A percentile compares a stretch with the other conserved stretches of the same genome.
These are phyloP conservation scores for Trichoderma sp. DNA, from an alignment of 2,329 filamentous ascomycete species.

Conservation along the genomic window DNA sequence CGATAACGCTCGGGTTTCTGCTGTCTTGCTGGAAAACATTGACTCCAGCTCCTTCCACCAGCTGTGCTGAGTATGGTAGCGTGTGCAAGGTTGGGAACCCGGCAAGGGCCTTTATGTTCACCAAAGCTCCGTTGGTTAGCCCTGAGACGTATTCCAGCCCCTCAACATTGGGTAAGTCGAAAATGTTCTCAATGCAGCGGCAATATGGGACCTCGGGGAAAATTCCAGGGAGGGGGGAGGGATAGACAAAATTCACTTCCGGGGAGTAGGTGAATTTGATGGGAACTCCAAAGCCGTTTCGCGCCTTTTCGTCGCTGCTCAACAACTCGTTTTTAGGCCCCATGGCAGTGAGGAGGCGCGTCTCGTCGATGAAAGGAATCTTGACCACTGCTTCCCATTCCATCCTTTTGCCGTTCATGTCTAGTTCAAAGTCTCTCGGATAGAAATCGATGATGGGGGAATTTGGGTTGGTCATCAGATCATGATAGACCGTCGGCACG, in stretches of 20 bases:
- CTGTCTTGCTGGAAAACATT: conserved; percentile 95
- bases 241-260: conserved; percentile 76
- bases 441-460: conserved; percentile 99
- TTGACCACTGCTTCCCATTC: conserved; percentile 99
- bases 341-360: conserved; percentile 81
- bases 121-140: conserved; percentile 76
- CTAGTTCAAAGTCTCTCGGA: conserved; percentile 90
- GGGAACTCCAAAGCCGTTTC: conserved; percentile 88
- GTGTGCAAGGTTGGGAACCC: conserved; percentile 91
- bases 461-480: conserved; percentile 83
- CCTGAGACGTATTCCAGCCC: conserved; percentile 83
- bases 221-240: conserved; percentile 80
- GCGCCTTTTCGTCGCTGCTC: conserved; percentile 70
- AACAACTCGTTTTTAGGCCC: conserved; percentile 74
- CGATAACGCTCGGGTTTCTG: conserved; percentile 92
- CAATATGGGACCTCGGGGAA: conserved; percentile 88
- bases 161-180: conserved; percentile 88
- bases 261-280: conserved; percentile 88
- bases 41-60: conserved; percentile 74
- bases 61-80: conserved; percentile 73
- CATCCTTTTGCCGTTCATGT: conserved; percentile 99
- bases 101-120: conserved; percentile 79
- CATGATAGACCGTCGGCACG: conserved; percentile 81
- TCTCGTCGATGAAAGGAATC: conserved; percentile 97
- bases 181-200: conserved; percentile 92